Evolutionary conservation across 495 filamentous ascomycete genomes (phyloP).

Genomic region (Neurospora discreta): DNA sequence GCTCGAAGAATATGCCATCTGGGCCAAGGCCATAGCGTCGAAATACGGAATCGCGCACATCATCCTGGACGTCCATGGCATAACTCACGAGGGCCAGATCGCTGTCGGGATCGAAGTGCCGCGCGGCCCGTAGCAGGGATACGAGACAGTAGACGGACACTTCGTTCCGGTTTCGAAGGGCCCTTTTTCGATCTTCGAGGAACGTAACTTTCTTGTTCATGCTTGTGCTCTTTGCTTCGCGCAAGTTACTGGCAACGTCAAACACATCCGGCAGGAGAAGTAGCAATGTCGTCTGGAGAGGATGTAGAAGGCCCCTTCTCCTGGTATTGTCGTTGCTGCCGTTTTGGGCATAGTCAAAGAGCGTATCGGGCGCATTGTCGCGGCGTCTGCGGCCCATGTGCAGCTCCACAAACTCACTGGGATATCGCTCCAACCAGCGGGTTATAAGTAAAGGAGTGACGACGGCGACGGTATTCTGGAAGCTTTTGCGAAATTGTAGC

Average conservation of each 20-base stretch:
- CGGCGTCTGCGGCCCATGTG: slow-evolving; percentile 45
- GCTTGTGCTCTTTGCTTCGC: slow-evolving; percentile 44
- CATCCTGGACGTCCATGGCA: slow-evolving; percentile 54
- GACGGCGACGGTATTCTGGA: slow-evolving; percentile 49
- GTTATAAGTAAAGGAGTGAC: slow-evolving; percentile 47
- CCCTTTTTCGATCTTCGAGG: slow-evolving; percentile 47
- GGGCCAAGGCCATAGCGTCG: slow-evolving; percentile 34
- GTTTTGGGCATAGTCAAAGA: slow-evolving; percentile 52
- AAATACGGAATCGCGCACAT: slow-evolving; percentile 52
- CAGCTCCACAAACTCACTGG: slow-evolving; percentile 48
- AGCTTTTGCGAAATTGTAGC: slow-evolving; percentile 48
- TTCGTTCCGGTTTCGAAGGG: slow-evolving; percentile 45
- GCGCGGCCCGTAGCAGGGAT: slow-evolving; percentile 44
- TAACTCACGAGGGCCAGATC: slow-evolving; percentile 52
- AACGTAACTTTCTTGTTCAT: slow-evolving; percentile 53
- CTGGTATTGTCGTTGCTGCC: slow-evolving; percentile 39
- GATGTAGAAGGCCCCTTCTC: slow-evolving; percentile 43
- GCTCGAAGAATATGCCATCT: slow-evolving; percentile 39
- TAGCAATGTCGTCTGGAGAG: slow-evolving; percentile 48
- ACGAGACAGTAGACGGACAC: slow-evolving; percentile 52
- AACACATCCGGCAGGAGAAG: slow-evolving; percentile 55
- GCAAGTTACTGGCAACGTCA: slow-evolving; percentile 49
- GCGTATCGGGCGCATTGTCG: slow-evolving; percentile 49
- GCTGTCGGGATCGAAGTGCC: slow-evolving; percentile 47
- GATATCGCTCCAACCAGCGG: slow-evolving; percentile 52